Percentiles rank a stretch among this genome's conserved stretches.
Evolutionary conservation across 2,329 filamentous ascomycete genomes (phyloP).

Genomic region (Hypoxylon sp.): DNA sequence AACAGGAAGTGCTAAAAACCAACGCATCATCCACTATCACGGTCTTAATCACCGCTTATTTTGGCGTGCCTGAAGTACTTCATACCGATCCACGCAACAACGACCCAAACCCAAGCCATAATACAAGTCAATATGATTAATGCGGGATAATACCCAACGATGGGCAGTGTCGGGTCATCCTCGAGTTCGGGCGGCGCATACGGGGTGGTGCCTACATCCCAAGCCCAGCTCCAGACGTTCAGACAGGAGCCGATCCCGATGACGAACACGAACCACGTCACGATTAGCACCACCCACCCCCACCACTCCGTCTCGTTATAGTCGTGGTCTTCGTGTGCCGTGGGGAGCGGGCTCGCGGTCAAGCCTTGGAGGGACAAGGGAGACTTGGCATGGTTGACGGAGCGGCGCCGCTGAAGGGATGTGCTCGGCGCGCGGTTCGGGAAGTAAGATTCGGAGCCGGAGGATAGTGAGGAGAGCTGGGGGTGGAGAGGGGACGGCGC

Average conservation of each 20-base stretch:
- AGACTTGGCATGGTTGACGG: conserved; percentile 64
- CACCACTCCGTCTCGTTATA: conserved; percentile 97
- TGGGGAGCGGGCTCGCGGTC: conserved; percentile 57
- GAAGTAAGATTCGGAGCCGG: conserved; percentile 72
- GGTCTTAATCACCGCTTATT: conserved; percentile 70
- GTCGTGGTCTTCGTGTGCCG: conserved; percentile 74
- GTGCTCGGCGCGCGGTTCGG: conserved; percentile 43
- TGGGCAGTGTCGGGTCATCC: conserved; percentile 92
- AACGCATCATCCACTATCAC: too few relatives aligned
- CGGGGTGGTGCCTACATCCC: conserved; percentile 96
- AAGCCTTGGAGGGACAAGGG: conserved; percentile 66
- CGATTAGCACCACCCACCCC: conserved; percentile 91
- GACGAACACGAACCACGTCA: conserved; percentile 96
- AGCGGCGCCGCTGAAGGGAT: conserved; percentile 56
- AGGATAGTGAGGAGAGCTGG: conserved; percentile 56
- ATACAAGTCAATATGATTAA: conserved; percentile 91
- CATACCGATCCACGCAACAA: conserved; percentile 98
- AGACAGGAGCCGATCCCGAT: conserved; percentile 96
- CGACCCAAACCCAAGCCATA: conserved; percentile 99
- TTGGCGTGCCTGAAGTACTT: conserved; percentile 99
- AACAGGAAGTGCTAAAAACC: background rate
- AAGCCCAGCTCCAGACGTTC: conserved; percentile 97
- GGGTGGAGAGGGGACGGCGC: conserved; percentile 55
- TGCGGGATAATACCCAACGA: conserved; percentile 96
- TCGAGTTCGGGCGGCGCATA: conserved; percentile 95